Evolutionary conservation across 306 rosid genomes (phyloP), one percentile per base, ranked within the genome.

Genomic region (Quercus alba): DNA sequence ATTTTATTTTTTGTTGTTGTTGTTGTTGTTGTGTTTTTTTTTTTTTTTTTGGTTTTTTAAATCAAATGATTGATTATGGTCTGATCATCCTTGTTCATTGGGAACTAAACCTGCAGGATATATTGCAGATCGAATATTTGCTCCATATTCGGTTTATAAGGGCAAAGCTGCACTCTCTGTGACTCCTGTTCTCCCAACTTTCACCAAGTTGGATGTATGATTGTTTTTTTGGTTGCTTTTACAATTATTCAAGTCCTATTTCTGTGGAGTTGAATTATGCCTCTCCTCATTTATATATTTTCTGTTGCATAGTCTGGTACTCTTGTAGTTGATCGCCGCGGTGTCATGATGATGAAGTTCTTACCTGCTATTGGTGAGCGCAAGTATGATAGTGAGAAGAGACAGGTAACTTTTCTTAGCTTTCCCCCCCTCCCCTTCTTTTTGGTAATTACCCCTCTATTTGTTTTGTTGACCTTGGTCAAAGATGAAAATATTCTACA

Each of bases 141-240:
- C 91, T 80, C 81, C 97, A 23, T 93, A 88, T 86, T 56, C 81
- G 74, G 89, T 94, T 69, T 94, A 68, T 85, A 93, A 92, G 89
- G 99, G 99, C 70, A 94, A 93, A 93, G 99, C 97, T 78, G 91
- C 97, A 10, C 83, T 94, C 78, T 88, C 94, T 78, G 76, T 94
- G 79, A 59, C 28, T 64, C 99, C 99, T 69, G 18, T 85, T 83
- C 94, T 88, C 56, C 99, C 97, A 41, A 94, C 94, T 83, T 94
- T 94, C 82, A 86, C 94, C 15, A 90, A 87, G 80, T 83, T 89
- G 85, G 84, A 86, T 18, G 98, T 92, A 83, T 78, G 85, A 52
- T 62, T 44, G 19, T 44, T 4, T 33, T 77, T 76, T 75, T 20
- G 15, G 38, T 63, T 63, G 38, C 44, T 68, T 57, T 70, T 51